Percentiles rank a stretch among this genome's conserved stretches.
These are phyloP conservation scores for Westerdykella sp. DNA, from an alignment of 2,329 filamentous ascomycete species.

Conservation along the genomic window DNA sequence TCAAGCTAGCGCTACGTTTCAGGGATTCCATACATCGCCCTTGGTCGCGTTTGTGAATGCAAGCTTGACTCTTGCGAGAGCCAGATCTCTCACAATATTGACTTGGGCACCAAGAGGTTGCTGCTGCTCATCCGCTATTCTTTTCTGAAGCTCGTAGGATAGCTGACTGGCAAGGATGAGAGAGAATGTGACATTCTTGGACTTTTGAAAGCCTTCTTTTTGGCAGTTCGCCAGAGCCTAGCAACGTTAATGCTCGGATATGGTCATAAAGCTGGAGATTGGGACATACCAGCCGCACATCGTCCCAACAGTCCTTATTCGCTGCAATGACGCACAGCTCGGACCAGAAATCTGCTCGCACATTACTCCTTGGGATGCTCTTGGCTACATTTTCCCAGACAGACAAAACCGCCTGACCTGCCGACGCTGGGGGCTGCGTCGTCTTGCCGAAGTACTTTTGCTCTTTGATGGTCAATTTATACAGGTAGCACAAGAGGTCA, in stretches of 20 bases:
- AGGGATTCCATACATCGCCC: slow-evolving; percentile 8
- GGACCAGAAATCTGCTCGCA: slow-evolving; percentile 24
- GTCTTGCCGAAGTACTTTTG: slow-evolving; percentile 1
- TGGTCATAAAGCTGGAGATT: background rate
- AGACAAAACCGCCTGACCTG: slow-evolving; percentile 17
- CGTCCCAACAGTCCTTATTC: slow-evolving; percentile 30
- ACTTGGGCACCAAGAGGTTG: background rate
- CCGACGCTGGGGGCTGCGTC: slow-evolving; percentile 6
- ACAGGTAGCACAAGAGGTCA: slow-evolving; percentile 23
- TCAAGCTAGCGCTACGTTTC: background rate
- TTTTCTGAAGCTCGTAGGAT: slow-evolving; percentile 15
- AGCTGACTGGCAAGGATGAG: slow-evolving; percentile 26
- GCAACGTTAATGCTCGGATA: slow-evolving; percentile 15
- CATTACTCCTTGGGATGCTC: slow-evolving; percentile 15
- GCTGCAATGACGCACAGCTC: slow-evolving; percentile 22
- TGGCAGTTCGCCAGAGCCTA: background rate
- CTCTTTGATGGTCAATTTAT: slow-evolving; percentile 16
- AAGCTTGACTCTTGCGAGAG: slow-evolving; percentile 20
- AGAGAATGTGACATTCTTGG: slow-evolving; percentile 22
- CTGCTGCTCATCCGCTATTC: slow-evolving; percentile 4
- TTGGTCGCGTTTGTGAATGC: slow-evolving; percentile 19
- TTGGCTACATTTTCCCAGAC: slow-evolving; percentile 28
- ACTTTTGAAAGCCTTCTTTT: slow-evolving; percentile 16
- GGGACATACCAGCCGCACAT: slow-evolving; percentile 26
- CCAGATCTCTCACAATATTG: slow-evolving; percentile 15